These are phyloP conservation scores for Lycium ferocissimum DNA, from an alignment of 257 asterid species.

Conservation along the genomic window DNA sequence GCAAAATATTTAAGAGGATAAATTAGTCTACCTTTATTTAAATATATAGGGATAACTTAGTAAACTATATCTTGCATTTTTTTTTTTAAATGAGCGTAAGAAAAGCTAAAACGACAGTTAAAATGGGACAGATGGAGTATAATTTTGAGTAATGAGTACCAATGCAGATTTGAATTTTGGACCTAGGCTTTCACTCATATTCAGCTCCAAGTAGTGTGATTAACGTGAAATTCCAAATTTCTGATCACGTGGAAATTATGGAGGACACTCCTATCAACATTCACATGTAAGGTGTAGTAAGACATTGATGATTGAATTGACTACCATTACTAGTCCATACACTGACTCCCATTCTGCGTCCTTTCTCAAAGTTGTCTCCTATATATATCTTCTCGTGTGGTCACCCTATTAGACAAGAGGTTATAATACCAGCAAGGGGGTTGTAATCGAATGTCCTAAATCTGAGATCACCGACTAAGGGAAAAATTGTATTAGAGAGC, in stretches of 20 bases:
- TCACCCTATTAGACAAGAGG: neutral
- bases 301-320: neutral
- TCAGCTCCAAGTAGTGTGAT: neutral
- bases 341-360: neutral
- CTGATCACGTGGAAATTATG: neutral
- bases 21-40: no score
- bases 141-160: neutral
- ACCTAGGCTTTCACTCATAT: neutral
- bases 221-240: conserved; percentile 12
- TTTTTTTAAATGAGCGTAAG: no score
- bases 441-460: no score
- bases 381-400: neutral
- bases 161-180: neutral
- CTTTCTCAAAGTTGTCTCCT: neutral
- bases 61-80: no score
- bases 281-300: neutral
- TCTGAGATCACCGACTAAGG: no score
- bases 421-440: no score
- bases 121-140: no score
- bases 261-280: neutral
- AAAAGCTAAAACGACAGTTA: no score
- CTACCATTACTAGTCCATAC: neutral
- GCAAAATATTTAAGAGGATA: no score
- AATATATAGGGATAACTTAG: no score
- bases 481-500: no score